Evolutionary conservation across 768 basidiomycete species (phyloP).

Genomic region (Scleroderma bovista): DNA sequence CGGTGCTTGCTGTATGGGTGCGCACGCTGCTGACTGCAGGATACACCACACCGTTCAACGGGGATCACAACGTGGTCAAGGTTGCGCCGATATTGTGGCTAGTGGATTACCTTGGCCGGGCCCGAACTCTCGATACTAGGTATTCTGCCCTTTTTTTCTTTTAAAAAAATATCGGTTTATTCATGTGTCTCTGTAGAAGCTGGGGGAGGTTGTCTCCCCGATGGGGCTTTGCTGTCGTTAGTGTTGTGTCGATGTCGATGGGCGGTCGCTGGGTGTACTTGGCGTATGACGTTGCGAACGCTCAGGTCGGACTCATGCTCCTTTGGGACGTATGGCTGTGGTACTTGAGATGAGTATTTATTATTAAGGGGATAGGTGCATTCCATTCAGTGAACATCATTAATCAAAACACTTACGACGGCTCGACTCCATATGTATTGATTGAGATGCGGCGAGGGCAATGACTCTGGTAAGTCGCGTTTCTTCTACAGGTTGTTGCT

Average conservation of each 20-base stretch:
- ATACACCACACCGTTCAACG: slow-evolving; percentile 70
- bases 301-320: slow-evolving; percentile 18
- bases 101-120: slow-evolving; percentile 56
- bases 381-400: too few species aligned
- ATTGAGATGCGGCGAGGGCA: too few species aligned
- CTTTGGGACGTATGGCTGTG: slow-evolving; percentile 4
- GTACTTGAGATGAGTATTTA: background rate
- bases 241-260: slow-evolving; percentile 50
- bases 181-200: background rate
- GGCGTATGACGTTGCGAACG: slow-evolving; percentile 58
- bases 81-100: slow-evolving; percentile 60
- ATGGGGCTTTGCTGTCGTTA: slow-evolving; percentile 50
- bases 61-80: slow-evolving; percentile 70
- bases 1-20: slow-evolving; percentile 84
- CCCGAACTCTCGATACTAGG: slow-evolving; percentile 38
- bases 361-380: background rate
- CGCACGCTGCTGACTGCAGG: slow-evolving; percentile 80
- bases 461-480: too few species aligned
- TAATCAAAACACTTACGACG: too few species aligned
- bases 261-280: slow-evolving; percentile 64
- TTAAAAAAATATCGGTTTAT: slow-evolving; percentile 23
- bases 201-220: slow-evolving; percentile 27
- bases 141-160: slow-evolving; percentile 10
- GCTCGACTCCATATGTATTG: too few species aligned
- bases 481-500: too few species aligned